Evolutionary conservation across 23 red algal species (phyloP).

Genomic region (Gracilaria vermiculophylla): DNA sequence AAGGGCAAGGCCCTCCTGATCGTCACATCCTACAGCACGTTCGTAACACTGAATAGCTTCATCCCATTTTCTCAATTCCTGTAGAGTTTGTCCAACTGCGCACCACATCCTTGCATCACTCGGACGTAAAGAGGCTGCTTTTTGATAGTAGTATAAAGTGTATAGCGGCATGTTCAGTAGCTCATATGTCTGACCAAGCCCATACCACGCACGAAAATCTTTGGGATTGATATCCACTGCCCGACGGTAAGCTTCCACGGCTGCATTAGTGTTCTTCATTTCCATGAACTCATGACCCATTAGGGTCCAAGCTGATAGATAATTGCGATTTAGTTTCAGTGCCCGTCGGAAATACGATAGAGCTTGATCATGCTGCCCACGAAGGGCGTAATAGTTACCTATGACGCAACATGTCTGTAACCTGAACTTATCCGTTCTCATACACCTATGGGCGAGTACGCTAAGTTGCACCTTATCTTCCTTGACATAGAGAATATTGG

Average conservation of each 20-base stretch:
- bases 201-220: constrained; percentile 96
- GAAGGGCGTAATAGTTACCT: constrained; percentile 97
- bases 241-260: constrained; percentile 86
- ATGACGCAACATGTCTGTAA: constrained; percentile 96
- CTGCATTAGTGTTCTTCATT: constrained; percentile 93
- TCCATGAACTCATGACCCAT: constrained; percentile 99
- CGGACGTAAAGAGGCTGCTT: constrained; percentile 87
- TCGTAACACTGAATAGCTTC: constrained; percentile 79
- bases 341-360: constrained; percentile 90
- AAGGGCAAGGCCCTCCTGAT: constrained; percentile 53
- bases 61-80: constrained; percentile 73
- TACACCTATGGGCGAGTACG: constrained; percentile 77
- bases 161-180: constrained; percentile 87
- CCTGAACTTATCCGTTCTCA: constrained; percentile 83
- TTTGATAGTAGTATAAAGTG: constrained; percentile 94
- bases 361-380: constrained; percentile 91
- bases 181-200: constrained; percentile 96
- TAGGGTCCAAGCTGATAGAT: constrained; percentile 90
- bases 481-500: constrained; percentile 96
- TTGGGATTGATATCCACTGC: constrained; percentile 87
- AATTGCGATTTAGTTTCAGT: constrained; percentile 87
- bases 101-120: constrained; percentile 93
- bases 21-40: constrained; percentile 71
- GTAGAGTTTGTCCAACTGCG: constrained; percentile 73
- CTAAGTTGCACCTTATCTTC: constrained; percentile 83